A percentile compares a stretch with the other conserved stretches of the same genome.
Conservation (phyloP, 306 rosid species). For the Argentina anserina region DNA sequence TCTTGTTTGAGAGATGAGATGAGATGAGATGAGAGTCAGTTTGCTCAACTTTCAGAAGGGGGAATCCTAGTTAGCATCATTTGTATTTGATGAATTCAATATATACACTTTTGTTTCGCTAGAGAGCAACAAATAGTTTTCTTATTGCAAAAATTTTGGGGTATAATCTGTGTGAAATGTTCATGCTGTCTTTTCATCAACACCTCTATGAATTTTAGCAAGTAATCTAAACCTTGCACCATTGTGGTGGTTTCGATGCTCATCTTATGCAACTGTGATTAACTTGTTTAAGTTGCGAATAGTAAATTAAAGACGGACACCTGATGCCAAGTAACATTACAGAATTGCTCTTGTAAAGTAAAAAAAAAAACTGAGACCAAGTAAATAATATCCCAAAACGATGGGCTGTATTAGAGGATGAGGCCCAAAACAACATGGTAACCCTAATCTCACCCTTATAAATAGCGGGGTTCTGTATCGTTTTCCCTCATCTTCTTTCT, state of each 20-base stretch:
- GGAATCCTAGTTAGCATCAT: background rate
- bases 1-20: background rate
- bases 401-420: no score
- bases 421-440: background rate
- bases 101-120: background rate
- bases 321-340: no score
- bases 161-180: background rate
- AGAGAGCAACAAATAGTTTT: background rate
- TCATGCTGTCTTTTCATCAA: no score
- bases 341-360: no score
- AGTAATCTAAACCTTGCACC: background rate
- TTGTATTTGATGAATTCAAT: background rate
- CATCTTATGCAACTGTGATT: background rate
- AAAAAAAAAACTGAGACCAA: no score
- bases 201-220: no score
- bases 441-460: conserved; percentile 3
- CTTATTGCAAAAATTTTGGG: background rate
- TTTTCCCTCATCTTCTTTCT: background rate
- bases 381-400: no score
- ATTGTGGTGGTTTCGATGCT: background rate
- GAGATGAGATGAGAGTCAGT: background rate
- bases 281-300: no score
- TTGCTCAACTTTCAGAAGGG: background rate
- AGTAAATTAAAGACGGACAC: no score
- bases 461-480: background rate